phyloP scores from a whole-genome alignment of 306 rosid genomes.

The Canavalia gladiata region DNA sequence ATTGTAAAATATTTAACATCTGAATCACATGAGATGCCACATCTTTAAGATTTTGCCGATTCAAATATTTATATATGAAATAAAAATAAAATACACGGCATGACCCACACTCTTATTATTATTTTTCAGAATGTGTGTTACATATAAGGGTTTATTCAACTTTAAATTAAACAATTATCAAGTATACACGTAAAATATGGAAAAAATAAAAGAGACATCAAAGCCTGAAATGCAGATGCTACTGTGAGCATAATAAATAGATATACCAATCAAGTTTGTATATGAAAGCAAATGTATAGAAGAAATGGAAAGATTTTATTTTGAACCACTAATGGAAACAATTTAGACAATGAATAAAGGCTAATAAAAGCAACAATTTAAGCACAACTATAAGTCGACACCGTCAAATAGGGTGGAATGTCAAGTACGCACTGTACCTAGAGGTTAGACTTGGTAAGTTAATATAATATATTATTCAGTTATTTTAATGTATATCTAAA shows the following conservation, averaged over 20 bases:
- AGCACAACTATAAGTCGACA: neutral
- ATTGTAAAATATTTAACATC: neutral
- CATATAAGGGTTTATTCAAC: neutral
- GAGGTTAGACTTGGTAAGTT: too few species aligned
- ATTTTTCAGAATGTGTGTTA: neutral
- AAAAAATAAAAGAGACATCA: too few species aligned
- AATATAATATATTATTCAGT: too few species aligned
- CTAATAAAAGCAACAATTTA: neutral
- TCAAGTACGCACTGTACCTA: too few species aligned
- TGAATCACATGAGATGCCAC: conserved; percentile 1
- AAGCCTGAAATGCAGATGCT: neutral
- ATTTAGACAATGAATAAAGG: neutral
- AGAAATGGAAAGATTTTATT: neutral
- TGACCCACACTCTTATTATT: neutral
- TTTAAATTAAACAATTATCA: too few species aligned
- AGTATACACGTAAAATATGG: too few species aligned
- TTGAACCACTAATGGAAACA: neutral
- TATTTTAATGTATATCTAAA: too few species aligned
- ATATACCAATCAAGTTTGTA: neutral
- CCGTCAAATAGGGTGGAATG: neutral
- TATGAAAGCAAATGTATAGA: neutral
- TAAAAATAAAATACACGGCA: neutral
- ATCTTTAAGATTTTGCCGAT: neutral
- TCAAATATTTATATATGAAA: neutral
- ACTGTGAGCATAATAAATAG: neutral